phyloP scores from a whole-genome alignment of 1,284 basidiomycete genomes.

The Cutaneotrichosporon sp. region DNA sequence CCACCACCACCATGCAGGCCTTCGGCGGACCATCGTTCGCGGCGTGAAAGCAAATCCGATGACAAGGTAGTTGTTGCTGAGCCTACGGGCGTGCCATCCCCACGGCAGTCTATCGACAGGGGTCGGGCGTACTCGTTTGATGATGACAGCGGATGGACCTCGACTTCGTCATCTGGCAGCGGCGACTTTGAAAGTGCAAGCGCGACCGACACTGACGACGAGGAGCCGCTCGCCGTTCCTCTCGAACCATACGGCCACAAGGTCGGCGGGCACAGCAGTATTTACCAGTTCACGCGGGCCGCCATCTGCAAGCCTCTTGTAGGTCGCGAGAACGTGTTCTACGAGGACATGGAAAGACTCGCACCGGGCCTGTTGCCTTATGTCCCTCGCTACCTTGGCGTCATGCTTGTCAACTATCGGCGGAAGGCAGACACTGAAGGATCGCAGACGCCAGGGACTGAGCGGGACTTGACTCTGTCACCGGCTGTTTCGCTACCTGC shows the following conservation, averaged over 20 bases:
- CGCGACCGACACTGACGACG: conserved; percentile 34
- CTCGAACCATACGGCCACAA: conserved; percentile 95
- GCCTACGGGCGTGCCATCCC: conserved; percentile 8
- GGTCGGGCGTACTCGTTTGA: conserved; percentile 4
- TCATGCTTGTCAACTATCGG: conserved; percentile 96
- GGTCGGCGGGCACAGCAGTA: conserved; percentile 93
- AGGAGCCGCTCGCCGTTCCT: conserved; percentile 77
- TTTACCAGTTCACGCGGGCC: conserved; percentile 96
- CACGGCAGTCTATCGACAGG: conserved; percentile 8
- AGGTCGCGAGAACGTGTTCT: conserved; percentile 95
- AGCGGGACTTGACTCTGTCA: conserved; percentile 25
- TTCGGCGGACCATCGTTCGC: not conserved
- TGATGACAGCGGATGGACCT: conserved; percentile 21
- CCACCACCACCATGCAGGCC: not conserved
- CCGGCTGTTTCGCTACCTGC: conserved; percentile 33
- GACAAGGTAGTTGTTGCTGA: conserved; percentile 1
- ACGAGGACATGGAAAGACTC: conserved; percentile 91
- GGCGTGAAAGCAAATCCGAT: not conserved
- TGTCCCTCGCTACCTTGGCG: conserved; percentile 94
- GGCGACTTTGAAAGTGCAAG: conserved; percentile 18
- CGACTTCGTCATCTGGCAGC: conserved; percentile 14
- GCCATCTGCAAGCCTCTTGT: conserved; percentile 99
- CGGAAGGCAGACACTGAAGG: conserved; percentile 49
- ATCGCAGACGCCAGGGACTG: conserved; percentile 51
- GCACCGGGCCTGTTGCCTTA: conserved; percentile 87